Conservation (phyloP, 2,329 filamentous ascomycete species). For the Endocalyx cinctus region DNA sequence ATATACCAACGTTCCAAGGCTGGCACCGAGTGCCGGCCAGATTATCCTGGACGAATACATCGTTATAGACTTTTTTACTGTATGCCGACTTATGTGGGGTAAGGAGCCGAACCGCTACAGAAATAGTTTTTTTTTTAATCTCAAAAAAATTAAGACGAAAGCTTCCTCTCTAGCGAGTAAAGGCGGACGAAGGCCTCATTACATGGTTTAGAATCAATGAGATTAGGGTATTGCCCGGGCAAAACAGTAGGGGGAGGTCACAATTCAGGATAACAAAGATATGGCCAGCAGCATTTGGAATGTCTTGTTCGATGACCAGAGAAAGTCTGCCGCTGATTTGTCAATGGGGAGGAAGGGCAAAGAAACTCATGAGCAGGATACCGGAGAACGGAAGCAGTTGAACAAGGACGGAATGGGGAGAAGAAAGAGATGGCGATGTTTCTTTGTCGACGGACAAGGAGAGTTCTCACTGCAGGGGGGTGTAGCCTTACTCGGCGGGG, state of each 20-base stretch:
- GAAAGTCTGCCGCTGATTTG: constrained; percentile 11
- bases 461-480: too few relatives aligned
- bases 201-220: constrained; percentile 12
- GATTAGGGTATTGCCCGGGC: constrained; percentile 4
- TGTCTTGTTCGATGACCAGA: constrained; percentile 12
- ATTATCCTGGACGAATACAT: constrained; percentile 26
- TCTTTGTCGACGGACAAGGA: constrained; percentile 16
- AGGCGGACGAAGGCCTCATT: constrained; percentile 16
- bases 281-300: constrained; percentile 11
- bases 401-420: constrained; percentile 14
- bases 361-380: constrained; percentile 7
- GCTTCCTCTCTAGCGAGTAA: too few relatives aligned
- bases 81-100: constrained; percentile 10
- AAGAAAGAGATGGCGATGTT: constrained; percentile 3
- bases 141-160: constrained; percentile 4
- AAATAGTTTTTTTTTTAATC: constrained; percentile 9
- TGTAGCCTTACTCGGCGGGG: constrained; percentile 13
- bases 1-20: constrained; percentile 21
- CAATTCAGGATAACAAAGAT: constrained; percentile 16
- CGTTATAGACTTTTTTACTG: constrained; percentile 11
- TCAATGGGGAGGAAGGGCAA: constrained; percentile 6
- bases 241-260: constrained; percentile 11
- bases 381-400: constrained; percentile 14
- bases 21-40: constrained; percentile 22
- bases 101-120: constrained; percentile 6